Percentiles rank a stretch among this genome's conserved stretches.
Conservation (phyloP, 768 basidiomycete species). For the Amanita pallidorosea region DNA sequence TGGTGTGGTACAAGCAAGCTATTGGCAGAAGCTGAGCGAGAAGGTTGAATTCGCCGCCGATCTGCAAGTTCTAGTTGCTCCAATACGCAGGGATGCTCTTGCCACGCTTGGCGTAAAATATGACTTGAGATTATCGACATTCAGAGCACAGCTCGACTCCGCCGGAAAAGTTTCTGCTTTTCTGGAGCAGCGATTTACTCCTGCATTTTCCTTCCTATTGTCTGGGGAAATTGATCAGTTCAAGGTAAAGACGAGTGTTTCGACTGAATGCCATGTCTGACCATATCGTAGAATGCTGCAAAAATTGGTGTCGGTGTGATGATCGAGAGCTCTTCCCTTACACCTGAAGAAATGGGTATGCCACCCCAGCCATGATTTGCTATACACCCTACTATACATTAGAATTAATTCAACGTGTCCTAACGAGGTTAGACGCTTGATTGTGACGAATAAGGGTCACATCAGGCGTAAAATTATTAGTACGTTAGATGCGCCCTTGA, state of each 20-base stretch:
- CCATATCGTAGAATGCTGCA: constrained; percentile 64
- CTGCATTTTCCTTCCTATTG: constrained; percentile 88
- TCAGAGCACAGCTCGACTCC: constrained; percentile 91
- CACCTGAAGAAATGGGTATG: constrained; percentile 78
- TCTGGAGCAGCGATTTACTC: constrained; percentile 93
- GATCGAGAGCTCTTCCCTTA: constrained; percentile 81
- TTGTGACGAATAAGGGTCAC: background rate
- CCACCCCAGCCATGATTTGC: constrained; percentile 34
- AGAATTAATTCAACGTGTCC: constrained; percentile 12
- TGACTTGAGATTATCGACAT: constrained; percentile 87
- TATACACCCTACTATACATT: constrained; percentile 14
- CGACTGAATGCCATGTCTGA: background rate
- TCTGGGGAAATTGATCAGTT: constrained; percentile 98
- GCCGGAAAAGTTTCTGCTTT: constrained; percentile 92
- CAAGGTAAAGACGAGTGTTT: constrained; percentile 48
- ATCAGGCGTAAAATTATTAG: background rate
- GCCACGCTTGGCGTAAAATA: constrained; percentile 96
- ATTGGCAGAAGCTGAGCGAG: constrained; percentile 93
- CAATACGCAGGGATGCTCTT: constrained; percentile 77
- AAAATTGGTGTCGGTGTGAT: constrained; percentile 97
- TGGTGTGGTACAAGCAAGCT: constrained; percentile 82
- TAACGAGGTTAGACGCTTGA: constrained; percentile 8
- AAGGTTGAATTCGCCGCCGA: constrained; percentile 98
- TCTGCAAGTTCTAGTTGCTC: constrained; percentile 70
- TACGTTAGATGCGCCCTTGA: too few species aligned